Evolutionary conservation across 2,329 filamentous ascomycete genomes (phyloP).

Genomic region (Albifimbria verrucaria): DNA sequence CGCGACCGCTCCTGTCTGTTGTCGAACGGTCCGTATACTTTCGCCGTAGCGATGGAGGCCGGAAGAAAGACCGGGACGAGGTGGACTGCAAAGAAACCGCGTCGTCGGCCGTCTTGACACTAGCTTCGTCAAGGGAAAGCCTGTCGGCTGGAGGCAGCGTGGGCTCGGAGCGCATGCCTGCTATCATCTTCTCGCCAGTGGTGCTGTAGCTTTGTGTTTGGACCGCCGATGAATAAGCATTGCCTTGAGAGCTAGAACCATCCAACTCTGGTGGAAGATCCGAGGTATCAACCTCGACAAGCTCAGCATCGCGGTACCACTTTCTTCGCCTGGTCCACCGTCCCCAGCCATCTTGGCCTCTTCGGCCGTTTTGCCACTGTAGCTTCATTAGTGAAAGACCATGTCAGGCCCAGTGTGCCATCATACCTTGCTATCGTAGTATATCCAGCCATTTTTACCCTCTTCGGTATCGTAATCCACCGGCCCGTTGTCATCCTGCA

Average conservation of each 20-base stretch:
- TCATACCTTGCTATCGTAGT: conserved; percentile 93
- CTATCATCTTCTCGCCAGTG: conserved; percentile 33
- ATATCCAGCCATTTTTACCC: conserved; percentile 82
- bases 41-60: conserved; percentile 36
- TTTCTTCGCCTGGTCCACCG: conserved; percentile 90
- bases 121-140: conserved; percentile 18
- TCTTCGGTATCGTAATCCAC: conserved; percentile 55
- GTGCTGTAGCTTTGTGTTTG: conserved; percentile 30
- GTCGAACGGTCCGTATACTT: conserved; percentile 34
- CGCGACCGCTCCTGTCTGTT: conserved; percentile 32
- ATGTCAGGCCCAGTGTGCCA: too few species aligned
- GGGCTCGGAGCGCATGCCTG: conserved; percentile 20
- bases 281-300: conserved; percentile 66
- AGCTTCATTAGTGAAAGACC: conserved; percentile 5
- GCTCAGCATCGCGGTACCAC: conserved; percentile 94
- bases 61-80: conserved; percentile 44
- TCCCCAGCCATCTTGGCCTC: conserved; percentile 86
- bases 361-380: conserved; percentile 84
- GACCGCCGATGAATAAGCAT: conserved; percentile 17
- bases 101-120: conserved; percentile 35
- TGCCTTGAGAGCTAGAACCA: conserved; percentile 25
- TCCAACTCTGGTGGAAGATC: conserved; percentile 34
- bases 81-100: conserved; percentile 44
- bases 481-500: conserved; percentile 44
- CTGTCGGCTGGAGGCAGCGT: conserved; percentile 17